Evolutionary conservation across 176 grass and related monocot species (phyloP).

Genomic region (Lolium multiflorum): DNA sequence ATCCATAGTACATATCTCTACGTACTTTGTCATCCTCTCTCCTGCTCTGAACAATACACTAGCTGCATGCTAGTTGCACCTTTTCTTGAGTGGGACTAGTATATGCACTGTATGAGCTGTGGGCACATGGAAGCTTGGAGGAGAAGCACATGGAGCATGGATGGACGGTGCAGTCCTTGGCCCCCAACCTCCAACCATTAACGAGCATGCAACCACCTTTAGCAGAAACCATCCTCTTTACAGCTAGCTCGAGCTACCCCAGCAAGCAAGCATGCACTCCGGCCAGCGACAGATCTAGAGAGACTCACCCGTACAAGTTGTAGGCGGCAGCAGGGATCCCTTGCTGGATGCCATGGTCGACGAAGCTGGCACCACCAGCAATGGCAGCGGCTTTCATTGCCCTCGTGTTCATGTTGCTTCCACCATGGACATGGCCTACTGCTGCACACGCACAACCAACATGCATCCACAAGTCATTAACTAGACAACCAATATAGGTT

Average conservation of each 20-base stretch:
- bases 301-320: conserved; percentile 45
- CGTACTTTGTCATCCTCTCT: background rate
- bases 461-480: background rate
- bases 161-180: conserved; percentile 64
- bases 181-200: conserved; percentile 56
- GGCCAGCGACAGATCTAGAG: background rate
- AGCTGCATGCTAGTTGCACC: background rate
- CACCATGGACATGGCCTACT: conserved; percentile 35
- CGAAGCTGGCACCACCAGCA: conserved; percentile 44
- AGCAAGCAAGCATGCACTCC: background rate
- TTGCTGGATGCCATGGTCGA: conserved; percentile 58
- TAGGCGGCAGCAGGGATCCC: conserved; percentile 46
- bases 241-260: conserved; percentile 48
- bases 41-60: background rate
- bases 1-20: background rate
- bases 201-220: conserved; percentile 45
- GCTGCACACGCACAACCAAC: background rate
- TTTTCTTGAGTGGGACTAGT: background rate
- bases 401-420: conserved; percentile 45
- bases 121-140: conserved; percentile 26
- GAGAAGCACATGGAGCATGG: conserved; percentile 17
- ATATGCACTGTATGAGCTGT: conserved; percentile 8
- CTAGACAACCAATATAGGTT: background rate
- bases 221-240: conserved; percentile 51
- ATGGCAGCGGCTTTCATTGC: conserved; percentile 44